Evolutionary conservation across 768 basidiomycete genomes (phyloP).

Genomic region (Dacryopinax primogenitus): DNA sequence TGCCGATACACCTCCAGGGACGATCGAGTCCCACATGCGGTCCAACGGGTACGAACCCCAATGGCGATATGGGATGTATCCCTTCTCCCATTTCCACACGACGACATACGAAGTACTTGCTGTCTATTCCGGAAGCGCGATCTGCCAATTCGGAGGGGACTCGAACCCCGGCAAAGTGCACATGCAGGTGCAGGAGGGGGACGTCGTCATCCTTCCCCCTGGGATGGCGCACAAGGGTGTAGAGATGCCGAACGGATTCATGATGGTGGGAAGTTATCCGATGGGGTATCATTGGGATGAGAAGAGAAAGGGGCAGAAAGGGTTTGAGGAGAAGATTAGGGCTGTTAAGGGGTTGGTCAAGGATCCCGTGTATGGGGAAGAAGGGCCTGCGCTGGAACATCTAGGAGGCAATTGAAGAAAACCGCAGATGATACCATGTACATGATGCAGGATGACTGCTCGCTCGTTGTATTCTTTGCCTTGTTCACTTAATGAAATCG

Average conservation of each 20-base stretch:
- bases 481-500: too few species aligned
- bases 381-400: conserved; percentile 23
- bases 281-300: conserved; percentile 30
- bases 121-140: conserved; percentile 27
- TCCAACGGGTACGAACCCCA: conserved; percentile 28
- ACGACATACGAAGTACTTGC: conserved; percentile 34
- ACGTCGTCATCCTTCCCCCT: conserved; percentile 33
- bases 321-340: conserved; percentile 23
- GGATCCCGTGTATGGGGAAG: conserved; percentile 33
- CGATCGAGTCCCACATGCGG: conserved; percentile 29
- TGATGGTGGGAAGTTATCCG: conserved; percentile 35
- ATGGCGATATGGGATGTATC: conserved; percentile 36
- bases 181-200: conserved; percentile 27
- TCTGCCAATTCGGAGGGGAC: conserved; percentile 33
- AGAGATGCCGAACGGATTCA: conserved; percentile 26
- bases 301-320: conserved; percentile 24
- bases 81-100: conserved; percentile 33
- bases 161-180: conserved; percentile 27
- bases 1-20: conserved; percentile 16
- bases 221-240: conserved; percentile 32
- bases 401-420: neutral
- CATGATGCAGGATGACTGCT: neutral
- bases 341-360: conserved; percentile 29
- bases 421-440: neutral
- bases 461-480: neutral